Conservation (phyloP, 1,139 yeast species). For the Sugiyamaella sp. region DNA sequence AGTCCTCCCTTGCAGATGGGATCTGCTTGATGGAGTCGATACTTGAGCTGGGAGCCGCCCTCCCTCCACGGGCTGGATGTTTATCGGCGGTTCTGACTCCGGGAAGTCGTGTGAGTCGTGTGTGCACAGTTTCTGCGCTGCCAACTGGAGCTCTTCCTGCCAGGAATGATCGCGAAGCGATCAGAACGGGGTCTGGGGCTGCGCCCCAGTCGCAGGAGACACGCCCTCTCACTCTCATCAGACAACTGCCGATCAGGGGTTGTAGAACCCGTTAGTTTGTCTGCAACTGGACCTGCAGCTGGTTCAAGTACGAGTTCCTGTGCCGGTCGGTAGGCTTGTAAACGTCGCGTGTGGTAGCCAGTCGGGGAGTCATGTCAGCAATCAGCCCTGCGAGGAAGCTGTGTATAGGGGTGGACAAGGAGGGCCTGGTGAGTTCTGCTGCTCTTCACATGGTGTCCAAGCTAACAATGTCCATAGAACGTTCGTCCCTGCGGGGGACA, state of each 20-base stretch:
- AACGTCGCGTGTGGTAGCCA: not conserved
- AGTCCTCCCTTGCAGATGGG: too few species aligned
- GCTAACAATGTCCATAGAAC: not conserved
- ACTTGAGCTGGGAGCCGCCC: too few species aligned
- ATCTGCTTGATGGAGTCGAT: too few species aligned
- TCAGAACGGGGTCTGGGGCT: slow-evolving; percentile 3
- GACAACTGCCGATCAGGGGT: not conserved
- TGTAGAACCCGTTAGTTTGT: not conserved
- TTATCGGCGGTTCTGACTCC: too few species aligned
- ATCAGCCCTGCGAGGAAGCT: slow-evolving; percentile 13
- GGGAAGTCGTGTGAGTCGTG: too few species aligned
- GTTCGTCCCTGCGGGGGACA: not conserved
- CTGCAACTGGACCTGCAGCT: too few species aligned
- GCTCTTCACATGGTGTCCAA: not conserved
- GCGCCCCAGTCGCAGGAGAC: slow-evolving; percentile 7
- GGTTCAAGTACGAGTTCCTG: too few species aligned
- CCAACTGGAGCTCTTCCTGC: too few species aligned
- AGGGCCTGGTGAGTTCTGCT: slow-evolving; percentile 10
- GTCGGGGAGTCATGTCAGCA: slow-evolving; percentile 6
- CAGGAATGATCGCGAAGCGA: too few species aligned
- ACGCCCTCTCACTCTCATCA: not conserved
- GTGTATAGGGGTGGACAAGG: slow-evolving; percentile 6
- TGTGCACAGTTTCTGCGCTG: too few species aligned
- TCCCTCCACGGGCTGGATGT: too few species aligned
- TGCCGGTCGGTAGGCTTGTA: too few species aligned